Evolutionary conservation across 768 basidiomycete species (phyloP).

Genomic region (Trametes punicea): DNA sequence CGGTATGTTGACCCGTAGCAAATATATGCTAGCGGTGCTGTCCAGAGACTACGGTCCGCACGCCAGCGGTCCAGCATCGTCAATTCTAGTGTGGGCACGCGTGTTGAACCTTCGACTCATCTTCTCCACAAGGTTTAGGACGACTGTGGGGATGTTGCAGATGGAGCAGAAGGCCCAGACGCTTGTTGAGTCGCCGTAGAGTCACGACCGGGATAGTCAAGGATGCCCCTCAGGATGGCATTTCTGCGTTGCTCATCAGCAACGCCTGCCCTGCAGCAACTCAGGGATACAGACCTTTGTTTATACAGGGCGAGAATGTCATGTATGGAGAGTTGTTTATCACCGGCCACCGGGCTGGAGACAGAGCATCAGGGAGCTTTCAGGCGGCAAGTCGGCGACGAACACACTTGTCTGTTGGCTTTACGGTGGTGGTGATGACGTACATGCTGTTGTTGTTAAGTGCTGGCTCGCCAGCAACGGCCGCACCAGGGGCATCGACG

Average conservation of each 20-base stretch:
- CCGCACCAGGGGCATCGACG: conserved; percentile 71
- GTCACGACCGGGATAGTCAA: conserved; percentile 45
- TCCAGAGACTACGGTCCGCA: no score
- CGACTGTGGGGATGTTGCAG: background rate
- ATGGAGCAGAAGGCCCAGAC: background rate
- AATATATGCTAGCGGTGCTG: background rate
- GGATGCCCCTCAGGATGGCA: conserved; percentile 49
- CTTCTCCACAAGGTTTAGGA: background rate
- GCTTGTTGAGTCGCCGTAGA: background rate
- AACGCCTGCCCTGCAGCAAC: background rate
- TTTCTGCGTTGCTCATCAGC: conserved; percentile 39
- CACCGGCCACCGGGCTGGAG: conserved; percentile 19
- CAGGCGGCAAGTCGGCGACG: background rate
- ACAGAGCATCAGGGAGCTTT: background rate
- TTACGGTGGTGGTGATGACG: conserved; percentile 61
- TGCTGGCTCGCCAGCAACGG: conserved; percentile 43
- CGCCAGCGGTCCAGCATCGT: background rate
- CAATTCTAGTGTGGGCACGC: no score
- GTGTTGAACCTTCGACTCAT: background rate
- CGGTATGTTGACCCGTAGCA: background rate
- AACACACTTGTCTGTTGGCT: conserved; percentile 48
- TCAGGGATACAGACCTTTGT: conserved; percentile 46
- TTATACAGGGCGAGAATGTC: conserved; percentile 60
- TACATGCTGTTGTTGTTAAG: conserved; percentile 64
- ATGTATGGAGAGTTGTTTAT: conserved; percentile 47